Evolutionary conservation across 164 flowering plant genomes (phyloP), one percentile per base, ranked within the genome.

Genomic region (Stephania yunnanensis): DNA sequence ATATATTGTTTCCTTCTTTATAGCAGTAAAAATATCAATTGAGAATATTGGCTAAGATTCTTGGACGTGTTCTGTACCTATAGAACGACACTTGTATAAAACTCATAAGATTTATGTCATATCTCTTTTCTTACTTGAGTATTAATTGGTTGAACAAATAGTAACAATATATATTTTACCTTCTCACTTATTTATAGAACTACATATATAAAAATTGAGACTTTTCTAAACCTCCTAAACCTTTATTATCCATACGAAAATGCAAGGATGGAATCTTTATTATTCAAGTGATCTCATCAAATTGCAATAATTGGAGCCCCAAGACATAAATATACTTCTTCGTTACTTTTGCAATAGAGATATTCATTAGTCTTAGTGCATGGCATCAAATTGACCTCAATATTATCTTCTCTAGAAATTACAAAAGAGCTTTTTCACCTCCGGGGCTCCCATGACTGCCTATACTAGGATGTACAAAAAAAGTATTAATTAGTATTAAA

Each of bases 391-490:
- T 36, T 75, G 78, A 68, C 68, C 70, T 6, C 55, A 64, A 70
- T 48, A 73, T 73, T 10, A 42, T 71, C 77, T 73, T 79, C 78
- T 64, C 75, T 80, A 7, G 74, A 46, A 25, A 66, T 50, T 53
- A 65, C 29, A 11, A 81, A 69, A 61, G 64, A 71, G 74, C 77
- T 79, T 50, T 78, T 67, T 11, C 66, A 66, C 63, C 78, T 86
- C 12, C 89, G 92, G 89, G 89, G 80, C 94, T 89, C 25, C 89
- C 90, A 1, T 68, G 86, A 80, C 94, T 88, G 84, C 92, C 89
- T 36, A 4, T 36, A 36, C 2, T 36, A 36, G 42, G 3, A 25
- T 25, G 25, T 25, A 25, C 25, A 0, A 25, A 25, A 25, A 25
- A 25, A 25, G 25, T 25, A 25, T 25, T 25, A 25, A 25, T 25